These are phyloP conservation scores for Phytophthora sp. DNA, from an alignment of 352 stramenopile species.

Conservation along the genomic window DNA sequence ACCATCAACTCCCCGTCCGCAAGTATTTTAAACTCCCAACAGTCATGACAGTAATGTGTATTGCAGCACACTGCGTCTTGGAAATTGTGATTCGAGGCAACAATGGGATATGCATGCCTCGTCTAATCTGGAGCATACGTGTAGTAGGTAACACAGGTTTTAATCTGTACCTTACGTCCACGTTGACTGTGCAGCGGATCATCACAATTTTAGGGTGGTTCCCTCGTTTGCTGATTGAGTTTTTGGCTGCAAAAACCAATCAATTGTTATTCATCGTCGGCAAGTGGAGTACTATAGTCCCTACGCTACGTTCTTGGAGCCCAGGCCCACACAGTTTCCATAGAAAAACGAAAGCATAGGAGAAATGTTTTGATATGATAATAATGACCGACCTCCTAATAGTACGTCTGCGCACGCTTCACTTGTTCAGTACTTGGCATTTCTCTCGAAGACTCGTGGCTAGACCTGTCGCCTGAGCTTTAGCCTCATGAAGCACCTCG, in stretches of 20 bases:
- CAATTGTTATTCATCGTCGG: constrained; percentile 32
- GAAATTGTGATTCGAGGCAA: constrained; percentile 9
- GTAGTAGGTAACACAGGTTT: constrained; percentile 1
- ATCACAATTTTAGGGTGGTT: constrained; percentile 33
- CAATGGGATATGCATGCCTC: constrained; percentile 14
- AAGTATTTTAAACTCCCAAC: constrained; percentile 18
- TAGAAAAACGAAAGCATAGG: no score
- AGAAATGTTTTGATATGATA: no score
- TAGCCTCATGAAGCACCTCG: constrained; percentile 31
- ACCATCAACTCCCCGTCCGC: constrained; percentile 1
- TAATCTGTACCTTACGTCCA: constrained; percentile 15
- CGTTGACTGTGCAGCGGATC: constrained; percentile 22
- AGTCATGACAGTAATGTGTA: constrained; percentile 11
- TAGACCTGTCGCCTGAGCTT: constrained; percentile 39
- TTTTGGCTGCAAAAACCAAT: constrained; percentile 6
- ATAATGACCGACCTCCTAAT: no score
- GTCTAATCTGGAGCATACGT: constrained; percentile 13
- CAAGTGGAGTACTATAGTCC: constrained; percentile 30
- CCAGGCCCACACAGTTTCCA: no score
- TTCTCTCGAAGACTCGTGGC: constrained; percentile 45
- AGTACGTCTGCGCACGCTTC: not conserved
- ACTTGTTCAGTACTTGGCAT: constrained; percentile 34
- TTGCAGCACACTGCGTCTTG: not conserved
- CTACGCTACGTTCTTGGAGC: constrained; percentile 21
- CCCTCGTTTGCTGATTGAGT: constrained; percentile 17